Evolutionary conservation across 73 alveolate genomes (phyloP).

Genomic region (Blepharisma stoltei): DNA sequence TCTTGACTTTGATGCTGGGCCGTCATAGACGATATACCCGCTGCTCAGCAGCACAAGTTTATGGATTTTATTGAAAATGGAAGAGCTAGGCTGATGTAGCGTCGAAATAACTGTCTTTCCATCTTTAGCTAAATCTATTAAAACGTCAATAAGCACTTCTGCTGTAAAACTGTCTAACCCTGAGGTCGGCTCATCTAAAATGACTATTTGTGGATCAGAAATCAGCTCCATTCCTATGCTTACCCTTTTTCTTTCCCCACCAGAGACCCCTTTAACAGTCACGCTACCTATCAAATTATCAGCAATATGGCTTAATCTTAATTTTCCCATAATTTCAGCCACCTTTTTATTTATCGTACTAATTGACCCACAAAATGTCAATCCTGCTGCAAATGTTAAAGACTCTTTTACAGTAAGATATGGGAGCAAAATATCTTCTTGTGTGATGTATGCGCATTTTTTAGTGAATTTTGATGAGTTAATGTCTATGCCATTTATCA

Average conservation of each 20-base stretch:
- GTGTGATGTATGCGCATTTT: conserved; percentile 40
- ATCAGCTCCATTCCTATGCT: conserved; percentile 65
- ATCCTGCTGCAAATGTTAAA: conserved; percentile 53
- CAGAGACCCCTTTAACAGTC: conserved; percentile 62
- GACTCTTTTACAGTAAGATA: conserved; percentile 65
- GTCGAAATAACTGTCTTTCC: conserved; percentile 79
- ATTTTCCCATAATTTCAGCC: conserved; percentile 35
- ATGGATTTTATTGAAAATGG: conserved; percentile 62
- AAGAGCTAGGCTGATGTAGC: conserved; percentile 88
- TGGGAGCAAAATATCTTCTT: conserved; percentile 54
- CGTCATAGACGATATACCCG: conserved; percentile 56
- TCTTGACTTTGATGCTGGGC: conserved; percentile 41
- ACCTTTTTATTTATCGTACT: conserved; percentile 43
- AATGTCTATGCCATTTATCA: not conserved
- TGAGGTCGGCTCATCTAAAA: conserved; percentile 74
- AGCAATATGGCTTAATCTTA: conserved; percentile 39
- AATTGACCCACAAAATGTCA: conserved; percentile 39
- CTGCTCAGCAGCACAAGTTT: conserved; percentile 59
- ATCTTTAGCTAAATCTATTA: conserved; percentile 47
- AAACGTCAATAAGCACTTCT: conserved; percentile 40
- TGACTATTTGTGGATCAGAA: conserved; percentile 56
- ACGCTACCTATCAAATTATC: conserved; percentile 64
- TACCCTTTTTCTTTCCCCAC: conserved; percentile 70
- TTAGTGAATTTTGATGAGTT: not conserved
- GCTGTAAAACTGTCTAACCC: conserved; percentile 66